Evolutionary conservation across 2,329 filamentous ascomycete genomes (phyloP).

Genomic region (Albophoma yamanashiensis): DNA sequence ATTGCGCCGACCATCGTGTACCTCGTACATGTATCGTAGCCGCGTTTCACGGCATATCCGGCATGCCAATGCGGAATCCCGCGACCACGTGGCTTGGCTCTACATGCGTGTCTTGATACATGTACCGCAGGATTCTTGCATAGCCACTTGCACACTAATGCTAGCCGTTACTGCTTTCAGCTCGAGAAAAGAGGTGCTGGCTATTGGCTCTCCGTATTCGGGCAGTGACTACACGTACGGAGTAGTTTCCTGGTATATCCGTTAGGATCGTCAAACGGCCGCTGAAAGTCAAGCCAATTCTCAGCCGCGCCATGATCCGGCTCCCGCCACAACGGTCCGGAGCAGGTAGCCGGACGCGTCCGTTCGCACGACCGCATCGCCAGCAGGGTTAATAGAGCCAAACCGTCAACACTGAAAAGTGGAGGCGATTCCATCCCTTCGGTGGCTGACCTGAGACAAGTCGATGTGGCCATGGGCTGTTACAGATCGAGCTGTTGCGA

Average conservation of each 20-base stretch:
- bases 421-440: conserved; percentile 1
- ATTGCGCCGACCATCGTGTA: background rate
- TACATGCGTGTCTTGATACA: background rate
- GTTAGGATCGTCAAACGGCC: background rate
- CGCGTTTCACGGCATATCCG: background rate
- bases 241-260: background rate
- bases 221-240: background rate
- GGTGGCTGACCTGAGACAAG: background rate
- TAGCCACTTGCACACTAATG: background rate
- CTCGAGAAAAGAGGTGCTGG: background rate
- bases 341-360: background rate
- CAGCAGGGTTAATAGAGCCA: background rate
- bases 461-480: conserved; percentile 1
- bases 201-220: background rate
- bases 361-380: background rate
- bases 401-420: background rate
- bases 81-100: background rate
- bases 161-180: background rate
- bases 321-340: background rate
- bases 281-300: background rate
- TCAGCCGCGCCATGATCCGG: background rate
- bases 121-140: background rate
- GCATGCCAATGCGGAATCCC: background rate
- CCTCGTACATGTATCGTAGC: background rate
- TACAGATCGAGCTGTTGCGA: background rate